Evolutionary conservation across 2,329 filamentous ascomycete species (phyloP).

Genomic region (Phaeosphaeriaceae sp.): DNA sequence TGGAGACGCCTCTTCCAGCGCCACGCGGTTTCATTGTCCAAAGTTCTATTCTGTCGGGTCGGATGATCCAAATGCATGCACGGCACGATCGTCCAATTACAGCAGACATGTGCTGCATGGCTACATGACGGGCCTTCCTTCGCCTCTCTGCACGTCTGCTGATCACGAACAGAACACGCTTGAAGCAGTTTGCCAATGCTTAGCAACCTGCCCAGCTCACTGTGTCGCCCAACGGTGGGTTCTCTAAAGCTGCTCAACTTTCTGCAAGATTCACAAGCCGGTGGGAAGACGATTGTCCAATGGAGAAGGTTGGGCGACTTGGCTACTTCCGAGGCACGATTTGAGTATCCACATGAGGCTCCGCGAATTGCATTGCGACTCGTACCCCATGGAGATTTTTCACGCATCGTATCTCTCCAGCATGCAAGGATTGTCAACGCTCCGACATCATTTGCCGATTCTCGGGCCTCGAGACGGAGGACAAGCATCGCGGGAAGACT

Average conservation of each 20-base stretch:
- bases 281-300: background rate
- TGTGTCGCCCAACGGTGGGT: background rate
- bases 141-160: background rate
- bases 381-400: constrained; percentile 4
- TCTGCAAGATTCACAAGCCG: background rate
- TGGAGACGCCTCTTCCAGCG: constrained; percentile 3
- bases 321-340: background rate
- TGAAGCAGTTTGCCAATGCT: background rate
- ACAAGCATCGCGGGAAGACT: background rate
- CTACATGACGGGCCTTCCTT: background rate
- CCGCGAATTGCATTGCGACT: constrained; percentile 5
- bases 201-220: background rate
- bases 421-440: background rate
- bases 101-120: background rate
- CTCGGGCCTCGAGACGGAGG: background rate
- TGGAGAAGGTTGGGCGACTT: constrained; percentile 1
- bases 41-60: background rate
- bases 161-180: background rate
- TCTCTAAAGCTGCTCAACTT: background rate
- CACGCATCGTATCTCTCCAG: background rate
- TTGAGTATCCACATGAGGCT: constrained; percentile 7
- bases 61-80: background rate
- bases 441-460: background rate
- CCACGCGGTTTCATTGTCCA: constrained; percentile 1
- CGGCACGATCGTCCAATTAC: background rate